These are phyloP conservation scores for Trichosporon ovoides DNA, from an alignment of 1,284 basidiomycete species.

Conservation along the genomic window DNA sequence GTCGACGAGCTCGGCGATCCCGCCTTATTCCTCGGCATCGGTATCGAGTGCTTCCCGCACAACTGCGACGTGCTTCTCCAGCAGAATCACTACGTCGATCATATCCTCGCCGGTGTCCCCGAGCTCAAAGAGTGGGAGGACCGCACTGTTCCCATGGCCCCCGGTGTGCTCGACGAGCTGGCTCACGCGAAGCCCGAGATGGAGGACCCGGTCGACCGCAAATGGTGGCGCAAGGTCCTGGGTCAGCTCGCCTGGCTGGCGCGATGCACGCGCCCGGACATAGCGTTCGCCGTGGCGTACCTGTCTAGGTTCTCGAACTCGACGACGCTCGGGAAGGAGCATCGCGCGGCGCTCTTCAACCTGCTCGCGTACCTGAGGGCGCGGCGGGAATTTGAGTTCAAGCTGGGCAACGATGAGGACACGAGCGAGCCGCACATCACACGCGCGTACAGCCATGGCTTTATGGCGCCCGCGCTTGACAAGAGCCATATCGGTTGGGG, in stretches of 20 bases:
- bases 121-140: not conserved
- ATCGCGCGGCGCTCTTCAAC: not conserved
- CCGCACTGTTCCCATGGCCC: not conserved
- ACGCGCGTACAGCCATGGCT: conserved; percentile 1
- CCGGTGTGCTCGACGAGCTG: not conserved
- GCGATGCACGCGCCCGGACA: not conserved
- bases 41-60: conserved; percentile 2
- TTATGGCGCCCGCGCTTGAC: not conserved
- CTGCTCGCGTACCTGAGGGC: not conserved
- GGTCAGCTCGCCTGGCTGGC: not conserved
- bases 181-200: not conserved
- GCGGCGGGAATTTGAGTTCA: not conserved
- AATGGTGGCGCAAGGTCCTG: conserved; percentile 1
- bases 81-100: not conserved
- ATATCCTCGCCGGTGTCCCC: not conserved
- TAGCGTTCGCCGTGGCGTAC: not conserved
- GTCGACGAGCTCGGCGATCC: not conserved
- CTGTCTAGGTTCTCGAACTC: not conserved
- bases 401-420: conserved; percentile 5
- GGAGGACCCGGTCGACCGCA: not conserved
- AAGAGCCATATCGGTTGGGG: not conserved
- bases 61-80: conserved; percentile 4
- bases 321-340: not conserved
- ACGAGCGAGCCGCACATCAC: conserved; percentile 1
- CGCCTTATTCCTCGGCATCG: conserved; percentile 1